phyloP scores from a whole-genome alignment of 208 protist species.

The Crithidia brevicula region DNA sequence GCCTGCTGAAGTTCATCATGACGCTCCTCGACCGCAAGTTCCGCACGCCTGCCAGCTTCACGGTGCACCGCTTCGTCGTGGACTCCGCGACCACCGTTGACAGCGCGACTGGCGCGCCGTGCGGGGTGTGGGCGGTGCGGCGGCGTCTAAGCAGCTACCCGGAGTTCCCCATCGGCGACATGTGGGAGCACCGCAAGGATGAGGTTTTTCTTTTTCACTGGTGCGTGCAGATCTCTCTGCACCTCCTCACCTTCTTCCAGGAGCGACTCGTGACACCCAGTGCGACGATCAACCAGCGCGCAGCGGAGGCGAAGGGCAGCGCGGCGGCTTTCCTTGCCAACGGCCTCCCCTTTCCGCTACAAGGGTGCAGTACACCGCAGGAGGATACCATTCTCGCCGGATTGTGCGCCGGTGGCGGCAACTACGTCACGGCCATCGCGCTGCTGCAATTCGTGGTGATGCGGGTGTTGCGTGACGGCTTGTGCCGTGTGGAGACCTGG shows the following conservation, averaged over 20 bases:
- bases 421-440: constrained; percentile 73
- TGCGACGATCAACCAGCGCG: constrained; percentile 66
- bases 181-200: constrained; percentile 59
- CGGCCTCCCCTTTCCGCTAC: constrained; percentile 27
- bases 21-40: constrained; percentile 45
- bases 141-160: constrained; percentile 43
- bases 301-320: constrained; percentile 31
- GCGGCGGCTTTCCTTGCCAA: constrained; percentile 9
- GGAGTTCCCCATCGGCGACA: constrained; percentile 48
- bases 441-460: constrained; percentile 81
- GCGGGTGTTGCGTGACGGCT: constrained; percentile 72
- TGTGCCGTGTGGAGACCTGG: constrained; percentile 74
- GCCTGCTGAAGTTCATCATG: constrained; percentile 47
- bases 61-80: constrained; percentile 32
- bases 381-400: constrained; percentile 64
- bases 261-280: constrained; percentile 75
- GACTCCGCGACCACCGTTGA: constrained; percentile 18
- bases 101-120: constrained; percentile 2
- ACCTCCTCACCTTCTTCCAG: constrained; percentile 79
- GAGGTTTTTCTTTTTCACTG: constrained; percentile 87
- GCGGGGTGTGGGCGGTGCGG: constrained; percentile 45
- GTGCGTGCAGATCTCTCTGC: constrained; percentile 76
- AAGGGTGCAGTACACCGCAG: constrained; percentile 69
- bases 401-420: constrained; percentile 71
- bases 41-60: constrained; percentile 32